Conservation (phyloP, 805 yeast genomes). For the Zygosaccharomyces pseudorouxii region DNA sequence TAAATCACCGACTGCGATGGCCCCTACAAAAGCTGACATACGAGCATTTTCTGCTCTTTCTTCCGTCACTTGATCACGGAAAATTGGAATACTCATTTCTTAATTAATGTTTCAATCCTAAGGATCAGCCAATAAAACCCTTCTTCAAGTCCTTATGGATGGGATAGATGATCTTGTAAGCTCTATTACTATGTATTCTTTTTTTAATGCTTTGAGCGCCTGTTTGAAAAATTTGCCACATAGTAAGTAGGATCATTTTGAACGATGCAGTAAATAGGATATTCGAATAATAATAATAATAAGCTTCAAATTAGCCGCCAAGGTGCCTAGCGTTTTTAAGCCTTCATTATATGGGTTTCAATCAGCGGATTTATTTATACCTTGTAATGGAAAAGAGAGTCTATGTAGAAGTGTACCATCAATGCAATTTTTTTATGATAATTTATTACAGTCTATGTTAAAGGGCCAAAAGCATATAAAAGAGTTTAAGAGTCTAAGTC, state of each 20-base stretch:
- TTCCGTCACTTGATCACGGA: slow-evolving; percentile 96
- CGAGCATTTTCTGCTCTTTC: slow-evolving; percentile 98
- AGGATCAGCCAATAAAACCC: background rate
- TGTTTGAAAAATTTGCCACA: slow-evolving; percentile 9
- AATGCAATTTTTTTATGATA: too few relatives aligned
- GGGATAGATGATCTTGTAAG: background rate
- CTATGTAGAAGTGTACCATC: too few relatives aligned
- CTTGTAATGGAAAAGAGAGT: too few relatives aligned
- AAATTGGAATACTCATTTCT: slow-evolving; percentile 65
- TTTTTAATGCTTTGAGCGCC: slow-evolving; percentile 2
- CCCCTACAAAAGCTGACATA: slow-evolving; percentile 94
- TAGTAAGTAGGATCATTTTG: background rate
- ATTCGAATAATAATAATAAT: background rate
- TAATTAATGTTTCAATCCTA: background rate
- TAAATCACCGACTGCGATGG: slow-evolving; percentile 97
- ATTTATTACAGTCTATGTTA: too few relatives aligned
- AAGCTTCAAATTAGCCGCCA: background rate
- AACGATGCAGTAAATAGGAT: background rate
- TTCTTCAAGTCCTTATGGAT: background rate
- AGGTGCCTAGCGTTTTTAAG: too few relatives aligned
- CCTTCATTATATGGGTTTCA: too few relatives aligned
- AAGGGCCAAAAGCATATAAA: too few relatives aligned
- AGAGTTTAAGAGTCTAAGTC: too few relatives aligned
- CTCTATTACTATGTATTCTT: background rate
- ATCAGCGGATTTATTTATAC: too few relatives aligned